Evolutionary conservation across 1,284 basidiomycete genomes (phyloP).

Genomic region (Garcileccinum viscosum): DNA sequence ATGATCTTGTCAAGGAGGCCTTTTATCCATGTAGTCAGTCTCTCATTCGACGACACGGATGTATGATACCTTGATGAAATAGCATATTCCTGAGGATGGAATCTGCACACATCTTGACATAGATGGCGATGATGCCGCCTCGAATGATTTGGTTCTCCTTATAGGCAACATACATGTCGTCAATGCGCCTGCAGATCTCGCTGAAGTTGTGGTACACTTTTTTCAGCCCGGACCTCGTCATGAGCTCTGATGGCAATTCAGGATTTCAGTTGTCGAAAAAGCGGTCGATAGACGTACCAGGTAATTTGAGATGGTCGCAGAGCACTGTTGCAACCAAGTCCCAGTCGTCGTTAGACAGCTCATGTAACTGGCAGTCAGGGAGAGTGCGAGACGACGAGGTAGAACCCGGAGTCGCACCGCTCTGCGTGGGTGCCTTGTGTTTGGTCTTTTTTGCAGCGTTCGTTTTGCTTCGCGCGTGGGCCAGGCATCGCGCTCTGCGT

Average conservation of each 20-base stretch:
- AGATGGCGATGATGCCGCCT: slow-evolving; percentile 64
- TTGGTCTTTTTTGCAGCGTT: slow-evolving; percentile 28
- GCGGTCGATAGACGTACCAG: slow-evolving; percentile 44
- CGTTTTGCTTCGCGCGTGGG: slow-evolving; percentile 32
- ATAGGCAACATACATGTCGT: slow-evolving; percentile 48
- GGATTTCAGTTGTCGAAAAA: not conserved
- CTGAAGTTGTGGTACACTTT: slow-evolving; percentile 62
- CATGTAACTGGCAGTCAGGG: slow-evolving; percentile 6
- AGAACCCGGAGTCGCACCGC: not conserved
- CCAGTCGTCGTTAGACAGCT: slow-evolving; percentile 50
- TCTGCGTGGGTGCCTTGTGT: slow-evolving; percentile 13
- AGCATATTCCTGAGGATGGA: slow-evolving; percentile 61
- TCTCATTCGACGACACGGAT: not conserved
- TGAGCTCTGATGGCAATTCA: slow-evolving; percentile 48
- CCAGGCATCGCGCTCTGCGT: no score
- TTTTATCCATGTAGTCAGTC: slow-evolving; percentile 26
- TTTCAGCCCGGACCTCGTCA: slow-evolving; percentile 61
- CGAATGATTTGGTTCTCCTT: slow-evolving; percentile 45
- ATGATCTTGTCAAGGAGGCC: slow-evolving; percentile 60
- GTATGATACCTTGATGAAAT: slow-evolving; percentile 51
- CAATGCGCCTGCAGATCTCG: slow-evolving; percentile 52
- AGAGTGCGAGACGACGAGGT: slow-evolving; percentile 1
- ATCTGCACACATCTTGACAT: slow-evolving; percentile 65
- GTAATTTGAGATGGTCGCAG: slow-evolving; percentile 55
- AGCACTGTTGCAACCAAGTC: slow-evolving; percentile 49